Base-by-base conservation (phyloP, 345 rosid genomes). In the Euphorbia pulcherrima region DNA sequence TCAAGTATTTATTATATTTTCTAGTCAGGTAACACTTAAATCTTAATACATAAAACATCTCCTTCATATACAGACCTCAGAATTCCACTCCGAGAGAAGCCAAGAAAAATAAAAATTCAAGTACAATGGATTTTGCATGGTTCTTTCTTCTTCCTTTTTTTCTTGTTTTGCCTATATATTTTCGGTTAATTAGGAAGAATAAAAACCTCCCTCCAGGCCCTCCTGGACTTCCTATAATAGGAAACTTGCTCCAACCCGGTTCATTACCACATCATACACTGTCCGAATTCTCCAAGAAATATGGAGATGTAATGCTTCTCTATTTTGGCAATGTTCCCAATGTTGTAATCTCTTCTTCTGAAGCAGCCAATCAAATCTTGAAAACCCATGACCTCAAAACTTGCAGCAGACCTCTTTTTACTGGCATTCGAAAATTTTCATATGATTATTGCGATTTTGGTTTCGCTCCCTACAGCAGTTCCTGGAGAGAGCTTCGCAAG, bases 361-460 rank as follows among this genome's bases (percentile, higher is more conserved):
- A 68, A 35, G 77, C 77, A 8, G 77, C 77, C 13, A 74, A 20
- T 21, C 64, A 74, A 4, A 68, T 72, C 52, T 67, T 70, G 44
- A 39, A 39, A 66, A 51, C 20, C 18, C 29, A 66, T 37, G 62
- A 72, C 1, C 61, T 66, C 14, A 33, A 14, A 6, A 35, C 53
- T n/a, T 66, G 76, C 39, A 52, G 61, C 23, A 60, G 67, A 28
- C 76, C 71, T 37, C 7, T 6, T 8, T 59, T 60, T 4, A 21
- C 20, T 4, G 52, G 61, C 1, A 3, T 8, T 3, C 61, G 66
- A 0, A 72, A 55, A 20, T 60, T 72, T 29, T 48, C 71, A 0
- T 66, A 60, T 60, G 66, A 21, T 30, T 60, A 65, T 59, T 29
- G 26, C 5, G 66, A 60, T 37, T 18, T 72, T 4, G 71, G 65